Conservation (phyloP, 169 alveolate genomes). For the Plasmodium sp. region DNA sequence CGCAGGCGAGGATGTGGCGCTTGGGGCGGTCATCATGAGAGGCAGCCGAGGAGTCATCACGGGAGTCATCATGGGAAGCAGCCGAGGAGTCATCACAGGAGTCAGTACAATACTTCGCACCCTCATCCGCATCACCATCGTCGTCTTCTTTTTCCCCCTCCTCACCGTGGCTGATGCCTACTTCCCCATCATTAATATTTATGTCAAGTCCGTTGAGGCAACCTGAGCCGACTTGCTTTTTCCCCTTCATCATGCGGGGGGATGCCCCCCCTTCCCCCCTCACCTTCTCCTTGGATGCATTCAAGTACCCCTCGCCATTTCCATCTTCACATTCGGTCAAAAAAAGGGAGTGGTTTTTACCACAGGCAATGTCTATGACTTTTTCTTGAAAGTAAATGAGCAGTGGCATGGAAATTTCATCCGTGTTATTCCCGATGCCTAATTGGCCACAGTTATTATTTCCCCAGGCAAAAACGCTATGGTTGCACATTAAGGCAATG, state of each 20-base stretch:
- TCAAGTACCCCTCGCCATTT: background rate
- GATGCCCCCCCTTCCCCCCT: background rate
- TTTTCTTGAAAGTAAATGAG: constrained; percentile 57
- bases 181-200: constrained; percentile 33
- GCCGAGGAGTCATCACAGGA: background rate
- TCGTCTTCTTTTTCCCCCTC: background rate
- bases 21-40: background rate
- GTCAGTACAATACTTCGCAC: background rate
- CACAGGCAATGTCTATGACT: constrained; percentile 68
- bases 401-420: constrained; percentile 56
- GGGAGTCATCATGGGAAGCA: background rate
- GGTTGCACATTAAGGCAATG: constrained; percentile 88
- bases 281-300: background rate
- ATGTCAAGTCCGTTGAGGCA: constrained; percentile 15
- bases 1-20: constrained; percentile 19
- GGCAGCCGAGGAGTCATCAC: background rate
- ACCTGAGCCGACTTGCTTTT: background rate
- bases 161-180: background rate
- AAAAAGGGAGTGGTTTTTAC: constrained; percentile 57
- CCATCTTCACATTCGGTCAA: constrained; percentile 34
- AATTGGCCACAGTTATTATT: constrained; percentile 94
- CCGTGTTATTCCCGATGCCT: constrained; percentile 81
- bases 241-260: background rate
- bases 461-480: constrained; percentile 95
- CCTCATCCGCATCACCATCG: background rate